phyloP scores from a whole-genome alignment of 1,284 basidiomycete species.

The Puccinia novopanici region DNA sequence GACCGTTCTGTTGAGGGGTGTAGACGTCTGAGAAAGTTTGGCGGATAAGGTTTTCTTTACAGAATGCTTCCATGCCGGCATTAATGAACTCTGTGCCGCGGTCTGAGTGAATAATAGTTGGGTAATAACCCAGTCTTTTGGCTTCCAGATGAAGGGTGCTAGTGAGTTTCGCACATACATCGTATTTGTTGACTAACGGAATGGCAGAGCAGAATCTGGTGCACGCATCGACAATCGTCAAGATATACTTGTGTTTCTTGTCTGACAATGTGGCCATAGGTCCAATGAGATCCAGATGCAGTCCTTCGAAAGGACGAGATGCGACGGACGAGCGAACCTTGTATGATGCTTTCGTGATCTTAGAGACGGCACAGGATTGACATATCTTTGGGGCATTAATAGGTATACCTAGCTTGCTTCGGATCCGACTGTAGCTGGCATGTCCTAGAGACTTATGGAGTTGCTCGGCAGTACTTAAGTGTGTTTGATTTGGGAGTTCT shows the following conservation, averaged over 20 bases:
- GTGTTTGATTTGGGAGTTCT: background rate
- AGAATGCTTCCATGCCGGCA: background rate
- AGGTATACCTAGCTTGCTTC: background rate
- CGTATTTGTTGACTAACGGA: background rate
- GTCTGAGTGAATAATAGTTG: background rate
- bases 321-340: background rate
- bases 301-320: background rate
- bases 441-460: background rate
- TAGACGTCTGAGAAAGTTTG: background rate
- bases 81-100: background rate
- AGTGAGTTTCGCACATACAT: background rate
- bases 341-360: conserved; percentile 1
- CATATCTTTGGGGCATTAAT: background rate
- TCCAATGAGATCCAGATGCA: background rate
- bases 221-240: background rate
- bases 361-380: background rate
- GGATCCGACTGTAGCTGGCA: background rate
- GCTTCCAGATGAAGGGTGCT: background rate
- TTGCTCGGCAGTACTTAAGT: background rate
- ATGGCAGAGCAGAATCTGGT: conserved; percentile 9
- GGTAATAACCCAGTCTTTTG: background rate
- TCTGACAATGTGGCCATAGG: background rate
- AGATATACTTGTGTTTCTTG: background rate
- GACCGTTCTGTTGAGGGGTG: conserved; percentile 7
- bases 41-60: background rate